A percentile compares a stretch with the other conserved stretches of the same genome.
Conservation (phyloP, 2,329 filamentous ascomycete genomes). For the Penicillium freii region DNA sequence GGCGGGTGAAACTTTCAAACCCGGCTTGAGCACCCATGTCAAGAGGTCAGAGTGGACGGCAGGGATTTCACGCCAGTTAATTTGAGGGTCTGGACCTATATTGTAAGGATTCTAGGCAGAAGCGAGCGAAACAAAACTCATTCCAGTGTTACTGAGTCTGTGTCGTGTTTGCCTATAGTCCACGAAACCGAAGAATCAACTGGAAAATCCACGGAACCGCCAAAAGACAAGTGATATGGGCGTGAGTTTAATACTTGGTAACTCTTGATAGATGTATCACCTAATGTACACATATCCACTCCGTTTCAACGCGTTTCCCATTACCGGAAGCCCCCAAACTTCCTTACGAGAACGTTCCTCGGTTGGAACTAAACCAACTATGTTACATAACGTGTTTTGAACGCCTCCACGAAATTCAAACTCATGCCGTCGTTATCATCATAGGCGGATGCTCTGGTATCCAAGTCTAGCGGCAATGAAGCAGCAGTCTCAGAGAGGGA, state of each 20-base stretch:
- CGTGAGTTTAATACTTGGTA: neutral
- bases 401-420: slow-evolving; percentile 19
- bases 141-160: too few relatives aligned
- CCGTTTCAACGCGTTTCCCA: neutral
- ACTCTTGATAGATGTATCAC: neutral
- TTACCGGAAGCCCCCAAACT: too few relatives aligned
- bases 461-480: neutral
- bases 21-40: neutral
- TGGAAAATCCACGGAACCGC: neutral
- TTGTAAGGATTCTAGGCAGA: neutral
- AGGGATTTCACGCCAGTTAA: neutral
- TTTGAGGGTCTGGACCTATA: neutral
- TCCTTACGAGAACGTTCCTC: neutral
- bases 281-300: neutral
- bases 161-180: neutral
- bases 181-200: neutral
- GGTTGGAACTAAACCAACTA: slow-evolving; percentile 1
- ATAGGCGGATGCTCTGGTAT: neutral
- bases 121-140: too few relatives aligned
- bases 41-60: neutral
- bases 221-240: neutral
- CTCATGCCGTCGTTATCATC: slow-evolving; percentile 3
- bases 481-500: neutral
- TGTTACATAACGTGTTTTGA: slow-evolving; percentile 15
- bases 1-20: neutral